phyloP scores from a whole-genome alignment of 306 rosid species.

The Prinsepia uniflora region DNA sequence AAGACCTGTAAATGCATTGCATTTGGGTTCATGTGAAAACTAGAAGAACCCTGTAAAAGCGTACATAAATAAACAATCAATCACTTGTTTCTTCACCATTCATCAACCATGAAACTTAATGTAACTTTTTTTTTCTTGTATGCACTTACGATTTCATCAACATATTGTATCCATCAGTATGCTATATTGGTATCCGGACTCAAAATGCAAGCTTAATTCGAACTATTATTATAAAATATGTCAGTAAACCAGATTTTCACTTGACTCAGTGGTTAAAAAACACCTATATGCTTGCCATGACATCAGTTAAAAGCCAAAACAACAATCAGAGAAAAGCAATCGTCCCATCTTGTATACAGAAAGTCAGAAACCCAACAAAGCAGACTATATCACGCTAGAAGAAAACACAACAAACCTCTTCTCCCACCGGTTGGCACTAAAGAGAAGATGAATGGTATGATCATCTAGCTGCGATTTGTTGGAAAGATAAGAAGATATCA shows the following conservation, averaged over 20 bases:
- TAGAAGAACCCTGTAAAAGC: not conserved
- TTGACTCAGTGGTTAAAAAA: not conserved
- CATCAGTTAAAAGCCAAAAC: not conserved
- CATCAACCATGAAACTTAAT: not conserved
- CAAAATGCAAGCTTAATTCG: not conserved
- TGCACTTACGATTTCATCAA: not conserved
- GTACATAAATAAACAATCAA: not conserved
- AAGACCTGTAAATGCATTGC: not conserved
- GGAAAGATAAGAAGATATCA: constrained; percentile 83
- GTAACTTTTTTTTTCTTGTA: not conserved
- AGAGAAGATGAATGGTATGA: constrained; percentile 80
- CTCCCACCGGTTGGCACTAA: constrained; percentile 98
- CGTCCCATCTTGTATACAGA: not conserved
- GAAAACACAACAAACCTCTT: constrained; percentile 53
- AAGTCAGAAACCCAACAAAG: not conserved
- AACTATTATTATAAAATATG: not conserved
- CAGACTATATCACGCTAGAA: constrained; percentile 3
- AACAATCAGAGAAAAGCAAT: not conserved
- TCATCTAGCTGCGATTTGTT: constrained; percentile 84
- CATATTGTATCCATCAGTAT: not conserved
- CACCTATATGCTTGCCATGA: not conserved
- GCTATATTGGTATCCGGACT: not conserved
- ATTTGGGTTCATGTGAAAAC: not conserved
- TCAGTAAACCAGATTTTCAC: not conserved
- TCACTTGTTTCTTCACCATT: not conserved